Evolutionary conservation across 1,139 yeast species (phyloP), one percentile per base, ranked within the genome.

Genomic region (Hansenula lynferdii): DNA sequence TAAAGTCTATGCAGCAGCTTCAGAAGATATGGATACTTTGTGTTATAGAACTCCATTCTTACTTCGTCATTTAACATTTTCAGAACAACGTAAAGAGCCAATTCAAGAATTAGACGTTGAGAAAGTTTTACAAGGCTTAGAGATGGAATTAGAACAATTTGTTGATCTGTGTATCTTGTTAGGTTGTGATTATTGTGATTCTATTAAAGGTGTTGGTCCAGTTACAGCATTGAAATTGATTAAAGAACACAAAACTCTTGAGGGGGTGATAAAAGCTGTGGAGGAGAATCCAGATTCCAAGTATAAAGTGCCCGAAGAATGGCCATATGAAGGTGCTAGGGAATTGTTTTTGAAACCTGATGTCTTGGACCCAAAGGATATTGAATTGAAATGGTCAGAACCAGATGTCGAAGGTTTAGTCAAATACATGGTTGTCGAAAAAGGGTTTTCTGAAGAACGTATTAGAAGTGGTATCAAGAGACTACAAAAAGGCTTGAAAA

Each of bases 1-100:
- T 5, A 83, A 82, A 56, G 97, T 92, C 0, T 92, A 80, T 58
- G 98, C 96, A 11, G 96, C 98, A 3, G 99, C 97, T 1, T 85
- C 96, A 4, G 99, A 92, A 60, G 99, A 92, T 75, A 92, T 92
- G 98, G 99, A 92, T 63, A 94, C 98, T 0, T 62, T 92, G 41
- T 92, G 97, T 55, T 92, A 92, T 59, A 80, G 79, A 40, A 86
- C 97, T 2, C 95, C 96, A 3, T 78, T 67, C 43, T 65, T 92
- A 41, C 68, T 92, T 45, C 75, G 98, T 50, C 96, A 92, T 59
- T 71, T 92, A 62, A 92, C 97, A 0, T 92, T 90, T 47, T 80
- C 97, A 2, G 98, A 94, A 58, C 94, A 95, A 21, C 74, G 95
- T 54, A 92, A 92, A 58, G 77, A 86, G 63, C 97, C 97, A 9